Base-by-base conservation (phyloP, 2,329 filamentous ascomycete genomes). In the Botrytis sinoallii region DNA sequence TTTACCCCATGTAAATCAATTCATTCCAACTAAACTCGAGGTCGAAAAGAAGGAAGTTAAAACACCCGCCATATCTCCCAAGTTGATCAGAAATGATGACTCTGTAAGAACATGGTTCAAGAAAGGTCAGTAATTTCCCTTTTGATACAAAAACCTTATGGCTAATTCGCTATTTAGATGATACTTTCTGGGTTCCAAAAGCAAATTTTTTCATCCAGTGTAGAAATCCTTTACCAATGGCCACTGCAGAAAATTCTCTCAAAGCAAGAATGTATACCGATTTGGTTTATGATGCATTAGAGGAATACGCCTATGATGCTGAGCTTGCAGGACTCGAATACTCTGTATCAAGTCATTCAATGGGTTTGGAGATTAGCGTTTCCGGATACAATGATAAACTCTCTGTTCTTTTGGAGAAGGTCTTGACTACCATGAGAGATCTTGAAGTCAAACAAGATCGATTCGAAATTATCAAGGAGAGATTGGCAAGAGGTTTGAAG, bases 301-400 rank as follows among this genome's bases (percentile, higher is more conserved):
- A 93, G 71, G 95, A 98, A 81, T 98, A 97, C 82, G 93, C 95
- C 0, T 99, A 99, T 79, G 95, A 98, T 82, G 96, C 96, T 0
- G 95, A 98, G 80, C 88, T 99, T 74, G 94, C 96, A 12, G 96
- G 96, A 0, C 83, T 99, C 63, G 89, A 93, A 75, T 98, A 98
- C 81, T 90, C 88, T 57, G 88, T 98, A n/a, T 86, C 86, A 6
- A 88, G 92, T 40, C 92, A 93, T 79, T 87, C 88, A 6, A 88
- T 90, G 46, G 95, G 95, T 0, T 81, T 98, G 44, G 91, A 93
- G 74, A 85, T 98, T 59, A 90, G 92, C 22, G 88, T 98, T 5
- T 91, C 90, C 42, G 96, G 96, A 0, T 99, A 98, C 84, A 99
- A 98, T 78, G 96, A 99, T 83, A 99, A 99, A 85, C 90, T 99